Base-by-base conservation (phyloP, 805 yeast genomes). In the Phaffomyces antillensis region DNA sequence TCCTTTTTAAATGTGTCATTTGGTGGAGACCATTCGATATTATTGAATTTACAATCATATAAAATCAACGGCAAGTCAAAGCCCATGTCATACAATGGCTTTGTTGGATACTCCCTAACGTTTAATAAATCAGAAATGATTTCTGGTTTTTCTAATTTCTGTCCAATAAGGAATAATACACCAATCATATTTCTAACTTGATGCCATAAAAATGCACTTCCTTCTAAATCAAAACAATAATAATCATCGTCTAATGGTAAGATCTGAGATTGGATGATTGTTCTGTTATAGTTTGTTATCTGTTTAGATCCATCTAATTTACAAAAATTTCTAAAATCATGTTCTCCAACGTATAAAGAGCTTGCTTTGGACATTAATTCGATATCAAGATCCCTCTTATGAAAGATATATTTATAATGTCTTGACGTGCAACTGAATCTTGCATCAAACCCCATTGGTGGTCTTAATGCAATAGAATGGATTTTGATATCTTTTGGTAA, bases 101-200 rank as follows among this genome's bases (percentile, higher is more conserved):
- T 79, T 28, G 77, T 65, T 0, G 95, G 87, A 41, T 65, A 68
- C 35, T 63, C 66, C 5, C 68, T 70, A 1, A 44, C 47, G 54
- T 91, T 75, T 37, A 90, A 61, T 47, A 93, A 65, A 3, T 77
- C 73, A 12, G 63, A 61, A 2, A 93, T 69, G 0, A 88, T 62
- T 1, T 62, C 56, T 0, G 88, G 83, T 0, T 60, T 45, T 61
- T 93, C 99, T 18, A 76, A 71, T 15, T 70, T 69, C 62, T 89
- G 96, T 0, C 96, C 99, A 8, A 89, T 80, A 23, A 84, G 64
- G 43, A 93, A 77, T 45, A 93, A 61, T 11, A 85, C 70, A 0
- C 96, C 96, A 68, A 89, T 77, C 93, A 93, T 93, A 53, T 96
- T 89, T 46, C 99, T 76, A 17, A 93, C 99, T 64, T 93, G 99